Evolutionary conservation across 345 rosid species (phyloP).

Genomic region (Arabis hirsuta): DNA sequence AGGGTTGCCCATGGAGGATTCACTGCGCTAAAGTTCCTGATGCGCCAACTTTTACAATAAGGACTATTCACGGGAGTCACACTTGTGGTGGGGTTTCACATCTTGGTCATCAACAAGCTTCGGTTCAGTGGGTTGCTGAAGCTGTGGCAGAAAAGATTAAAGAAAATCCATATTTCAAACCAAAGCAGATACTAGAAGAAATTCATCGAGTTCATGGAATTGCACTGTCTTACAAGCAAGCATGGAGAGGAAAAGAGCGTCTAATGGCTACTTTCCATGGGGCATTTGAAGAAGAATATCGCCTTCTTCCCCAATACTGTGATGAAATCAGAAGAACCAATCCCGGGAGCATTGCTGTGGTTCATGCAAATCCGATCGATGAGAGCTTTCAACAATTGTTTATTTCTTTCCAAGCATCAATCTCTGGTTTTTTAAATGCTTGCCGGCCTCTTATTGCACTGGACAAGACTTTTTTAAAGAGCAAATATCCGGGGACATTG

Average conservation of each 20-base stretch:
- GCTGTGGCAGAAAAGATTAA: constrained; percentile 71
- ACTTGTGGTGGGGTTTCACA: constrained; percentile 82
- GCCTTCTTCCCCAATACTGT: constrained; percentile 88
- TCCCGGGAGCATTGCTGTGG: constrained; percentile 78
- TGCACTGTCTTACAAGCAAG: constrained; percentile 85
- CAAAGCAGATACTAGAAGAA: constrained; percentile 91
- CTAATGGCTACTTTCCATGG: constrained; percentile 80
- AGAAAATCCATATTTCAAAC: constrained; percentile 79
- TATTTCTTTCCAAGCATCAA: constrained; percentile 80
- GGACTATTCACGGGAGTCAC: constrained; percentile 77
- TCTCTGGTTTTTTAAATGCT: constrained; percentile 76
- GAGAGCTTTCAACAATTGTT: constrained; percentile 77
- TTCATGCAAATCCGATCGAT: constrained; percentile 62
- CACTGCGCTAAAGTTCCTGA: constrained; percentile 90
- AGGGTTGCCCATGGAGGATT: constrained; percentile 93
- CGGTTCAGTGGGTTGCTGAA: constrained; percentile 93
- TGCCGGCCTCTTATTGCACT: constrained; percentile 88
- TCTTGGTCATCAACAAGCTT: constrained; percentile 97
- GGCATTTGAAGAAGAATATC: constrained; percentile 87
- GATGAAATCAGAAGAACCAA: constrained; percentile 73
- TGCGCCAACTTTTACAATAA: constrained; percentile 77
- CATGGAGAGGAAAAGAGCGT: constrained; percentile 97
- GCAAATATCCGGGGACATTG: constrained; percentile 78
- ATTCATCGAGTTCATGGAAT: constrained; percentile 86
- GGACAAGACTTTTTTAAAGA: constrained; percentile 67